These are phyloP conservation scores for Botryotinia narcissicola DNA, from an alignment of 2,329 filamentous ascomycete genomes.

Conservation along the genomic window DNA sequence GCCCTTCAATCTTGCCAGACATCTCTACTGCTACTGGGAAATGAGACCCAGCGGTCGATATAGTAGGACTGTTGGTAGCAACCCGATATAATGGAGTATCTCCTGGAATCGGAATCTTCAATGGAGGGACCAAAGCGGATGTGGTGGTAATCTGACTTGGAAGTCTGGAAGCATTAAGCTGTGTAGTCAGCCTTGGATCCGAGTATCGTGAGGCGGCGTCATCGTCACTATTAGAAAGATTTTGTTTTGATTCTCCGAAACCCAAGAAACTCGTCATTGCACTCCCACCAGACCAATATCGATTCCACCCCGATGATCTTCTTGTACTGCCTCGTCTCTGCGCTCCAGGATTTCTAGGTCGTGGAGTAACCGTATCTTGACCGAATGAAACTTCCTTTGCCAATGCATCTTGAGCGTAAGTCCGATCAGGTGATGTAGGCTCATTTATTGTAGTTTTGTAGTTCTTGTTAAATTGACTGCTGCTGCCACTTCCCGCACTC, in stretches of 20 bases:
- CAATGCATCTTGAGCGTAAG: conserved; percentile 14
- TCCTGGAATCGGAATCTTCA: conserved; percentile 58
- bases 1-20: conserved; percentile 56
- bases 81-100: conserved; percentile 56
- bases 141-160: conserved; percentile 56
- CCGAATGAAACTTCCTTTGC: conserved; percentile 34
- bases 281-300: conserved; percentile 74
- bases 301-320: conserved; percentile 72
- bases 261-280: conserved; percentile 61
- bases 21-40: conserved; percentile 56
- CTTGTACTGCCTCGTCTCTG: conserved; percentile 42
- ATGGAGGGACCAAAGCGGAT: conserved; percentile 67
- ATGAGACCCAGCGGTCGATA: conserved; percentile 52
- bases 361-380: conserved; percentile 34
- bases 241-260: conserved; percentile 46
- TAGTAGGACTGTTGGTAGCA: conserved; percentile 65
- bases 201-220: conserved; percentile 55
- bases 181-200: conserved; percentile 39
- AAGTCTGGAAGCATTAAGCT: conserved; percentile 43
- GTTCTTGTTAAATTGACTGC: conserved; percentile 60
- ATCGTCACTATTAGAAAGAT: conserved; percentile 47
- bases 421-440: conserved; percentile 51
- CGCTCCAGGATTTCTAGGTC: conserved; percentile 29
- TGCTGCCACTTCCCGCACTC: conserved; percentile 57
- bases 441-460: conserved; percentile 62